Percentiles rank a stretch among this genome's conserved stretches.
Evolutionary conservation across 805 yeast genomes (phyloP).

Genomic region (Metschnikowia borealis): DNA sequence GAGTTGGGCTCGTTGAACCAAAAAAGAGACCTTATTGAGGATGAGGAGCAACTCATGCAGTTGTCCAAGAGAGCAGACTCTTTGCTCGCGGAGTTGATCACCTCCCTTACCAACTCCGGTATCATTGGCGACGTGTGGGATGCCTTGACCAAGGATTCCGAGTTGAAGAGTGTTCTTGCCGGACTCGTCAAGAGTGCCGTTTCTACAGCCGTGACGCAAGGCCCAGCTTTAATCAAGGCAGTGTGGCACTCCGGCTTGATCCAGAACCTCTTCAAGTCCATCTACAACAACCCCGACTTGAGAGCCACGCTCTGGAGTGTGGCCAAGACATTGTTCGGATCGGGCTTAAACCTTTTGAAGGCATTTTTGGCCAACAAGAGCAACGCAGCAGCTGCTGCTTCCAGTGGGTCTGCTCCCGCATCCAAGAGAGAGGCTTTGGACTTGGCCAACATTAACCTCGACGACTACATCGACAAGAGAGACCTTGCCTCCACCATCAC

Average conservation of each 20-base stretch:
- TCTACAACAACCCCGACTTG: conserved; percentile 32
- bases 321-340: conserved; percentile 31
- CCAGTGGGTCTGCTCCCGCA: conserved; percentile 18
- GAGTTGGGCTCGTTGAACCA: conserved; percentile 32
- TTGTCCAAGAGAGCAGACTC: conserved; percentile 34
- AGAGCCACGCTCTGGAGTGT: conserved; percentile 30
- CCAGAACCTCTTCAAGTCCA: conserved; percentile 26
- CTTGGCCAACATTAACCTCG: conserved; percentile 13
- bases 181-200: conserved; percentile 30
- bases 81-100: conserved; percentile 32
- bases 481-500: conserved; percentile 28
- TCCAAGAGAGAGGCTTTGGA: conserved; percentile 15
- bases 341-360: conserved; percentile 29
- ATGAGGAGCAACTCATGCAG: conserved; percentile 24
- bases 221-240: conserved; percentile 39
- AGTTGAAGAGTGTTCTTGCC: conserved; percentile 24
- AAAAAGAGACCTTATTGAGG: conserved; percentile 34
- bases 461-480: conserved; percentile 35
- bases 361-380: conserved; percentile 16
- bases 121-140: conserved; percentile 33
- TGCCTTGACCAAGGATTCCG: conserved; percentile 30
- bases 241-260: conserved; percentile 40
- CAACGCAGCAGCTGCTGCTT: conserved; percentile 11
- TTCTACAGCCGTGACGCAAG: conserved; percentile 33
- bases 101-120: conserved; percentile 38